A percentile compares a stretch with the other conserved stretches of the same genome.
Evolutionary conservation across 2,329 filamentous ascomycete genomes (phyloP).

Genomic region (Cladophialophora yegresii): DNA sequence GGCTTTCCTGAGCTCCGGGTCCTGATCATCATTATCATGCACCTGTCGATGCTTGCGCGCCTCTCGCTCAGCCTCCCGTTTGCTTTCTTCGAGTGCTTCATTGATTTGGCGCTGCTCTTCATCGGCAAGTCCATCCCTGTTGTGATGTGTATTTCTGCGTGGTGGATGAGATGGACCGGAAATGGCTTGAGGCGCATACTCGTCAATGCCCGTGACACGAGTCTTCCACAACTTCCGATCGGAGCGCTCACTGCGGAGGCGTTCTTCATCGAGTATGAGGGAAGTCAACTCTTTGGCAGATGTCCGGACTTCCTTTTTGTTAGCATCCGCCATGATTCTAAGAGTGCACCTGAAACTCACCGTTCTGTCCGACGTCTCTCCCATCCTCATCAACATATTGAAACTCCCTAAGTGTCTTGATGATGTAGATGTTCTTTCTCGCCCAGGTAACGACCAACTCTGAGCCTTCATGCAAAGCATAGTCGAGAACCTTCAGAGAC

Average conservation of each 20-base stretch:
- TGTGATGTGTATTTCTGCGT: conserved; percentile 50
- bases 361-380: conserved; percentile 92
- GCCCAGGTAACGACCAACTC: conserved; percentile 97
- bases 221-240: conserved; percentile 97
- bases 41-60: conserved; percentile 57
- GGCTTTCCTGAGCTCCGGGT: conserved; percentile 90
- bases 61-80: too few species aligned
- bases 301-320: conserved; percentile 69
- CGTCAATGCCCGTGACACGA: conserved; percentile 88
- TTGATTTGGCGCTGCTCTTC: too few species aligned
- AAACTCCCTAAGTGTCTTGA: conserved; percentile 97
- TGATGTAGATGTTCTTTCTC: conserved; percentile 96
- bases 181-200: conserved; percentile 60
- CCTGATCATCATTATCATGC: conserved; percentile 63
- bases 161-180: conserved; percentile 43
- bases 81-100: too few species aligned
- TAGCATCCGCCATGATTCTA: conserved; percentile 14
- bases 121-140: too few species aligned
- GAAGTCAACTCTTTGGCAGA: conserved; percentile 95
- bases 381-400: conserved; percentile 96
- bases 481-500: conserved; percentile 95
- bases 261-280: conserved; percentile 89
- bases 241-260: conserved; percentile 82
- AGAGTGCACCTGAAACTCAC: conserved; percentile 55
- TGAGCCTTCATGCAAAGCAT: conserved; percentile 95